Percentiles rank a stretch among this genome's conserved stretches.
These are phyloP conservation scores for Penicillium lividum DNA, from an alignment of 495 filamentous ascomycete species.

Conservation along the genomic window DNA sequence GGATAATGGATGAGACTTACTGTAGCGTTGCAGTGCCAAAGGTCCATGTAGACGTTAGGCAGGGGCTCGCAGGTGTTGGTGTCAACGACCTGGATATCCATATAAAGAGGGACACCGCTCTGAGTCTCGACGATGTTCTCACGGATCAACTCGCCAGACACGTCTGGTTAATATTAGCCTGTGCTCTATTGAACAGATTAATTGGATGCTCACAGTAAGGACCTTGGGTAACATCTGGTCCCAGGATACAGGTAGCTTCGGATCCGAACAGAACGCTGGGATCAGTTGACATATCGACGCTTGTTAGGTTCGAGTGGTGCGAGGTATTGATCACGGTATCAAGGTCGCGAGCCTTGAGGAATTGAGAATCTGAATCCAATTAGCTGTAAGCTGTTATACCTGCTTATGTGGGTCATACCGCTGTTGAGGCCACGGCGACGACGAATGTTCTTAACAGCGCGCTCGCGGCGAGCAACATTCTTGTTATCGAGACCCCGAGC, in stretches of 20 bases:
- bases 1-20: constrained; percentile 24
- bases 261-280: constrained; percentile 52
- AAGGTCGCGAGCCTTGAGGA: constrained; percentile 43
- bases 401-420: constrained; percentile 10
- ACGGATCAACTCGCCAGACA: constrained; percentile 55
- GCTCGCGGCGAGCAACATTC: constrained; percentile 46
- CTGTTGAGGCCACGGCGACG: constrained; percentile 25
- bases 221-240: constrained; percentile 57
- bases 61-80: constrained; percentile 57
- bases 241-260: constrained; percentile 56
- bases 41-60: constrained; percentile 57
- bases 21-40: constrained; percentile 58
- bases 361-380: constrained; percentile 22
- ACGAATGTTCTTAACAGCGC: constrained; percentile 32
- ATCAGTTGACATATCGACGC: constrained; percentile 50
- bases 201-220: constrained; percentile 36
- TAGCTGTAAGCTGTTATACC: neutral
- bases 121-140: constrained; percentile 57
- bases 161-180: constrained; percentile 24
- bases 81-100: constrained; percentile 64
- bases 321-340: constrained; percentile 40
- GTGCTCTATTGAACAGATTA: neutral
- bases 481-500: constrained; percentile 49
- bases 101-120: constrained; percentile 53
- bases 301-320: constrained; percentile 47